Evolutionary conservation across 23 red algal genomes (phyloP).

Genomic region (Cyanidiococcus yangmingshanensis): DNA sequence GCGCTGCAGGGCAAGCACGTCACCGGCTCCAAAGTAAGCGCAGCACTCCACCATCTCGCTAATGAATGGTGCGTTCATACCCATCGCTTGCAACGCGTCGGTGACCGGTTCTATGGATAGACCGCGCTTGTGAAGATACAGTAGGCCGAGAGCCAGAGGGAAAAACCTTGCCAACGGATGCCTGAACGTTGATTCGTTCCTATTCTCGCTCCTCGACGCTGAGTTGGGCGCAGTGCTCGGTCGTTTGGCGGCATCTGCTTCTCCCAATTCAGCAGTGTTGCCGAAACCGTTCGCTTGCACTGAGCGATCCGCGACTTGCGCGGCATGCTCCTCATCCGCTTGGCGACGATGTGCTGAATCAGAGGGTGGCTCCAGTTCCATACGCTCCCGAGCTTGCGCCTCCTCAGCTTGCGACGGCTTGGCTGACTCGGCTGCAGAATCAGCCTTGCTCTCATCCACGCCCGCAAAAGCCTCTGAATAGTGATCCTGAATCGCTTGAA

Average conservation of each 20-base stretch:
- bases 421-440: neutral
- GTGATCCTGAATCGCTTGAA: constrained; percentile 70
- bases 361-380: neutral
- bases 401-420: neutral
- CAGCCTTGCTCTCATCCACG: neutral
- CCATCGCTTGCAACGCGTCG: constrained; percentile 19
- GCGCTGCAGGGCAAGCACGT: constrained; percentile 14
- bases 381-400: neutral
- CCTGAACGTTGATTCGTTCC: neutral
- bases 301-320: neutral
- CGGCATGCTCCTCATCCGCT: neutral
- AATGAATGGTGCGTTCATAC: neutral
- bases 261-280: neutral
- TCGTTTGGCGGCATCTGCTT: neutral
- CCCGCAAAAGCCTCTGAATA: neutral
- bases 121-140: constrained; percentile 44
- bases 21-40: constrained; percentile 17
- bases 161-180: constrained; percentile 42
- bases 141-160: constrained; percentile 67
- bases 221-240: neutral
- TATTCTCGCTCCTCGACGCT: too few relatives aligned
- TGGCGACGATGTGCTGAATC: neutral
- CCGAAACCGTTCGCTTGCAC: neutral
- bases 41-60: constrained; percentile 17
- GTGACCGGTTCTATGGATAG: neutral